Evolutionary conservation across 2,329 filamentous ascomycete species (phyloP), one percentile per base, ranked within the genome.

Genomic region (Colletotrichum orbiculare): DNA sequence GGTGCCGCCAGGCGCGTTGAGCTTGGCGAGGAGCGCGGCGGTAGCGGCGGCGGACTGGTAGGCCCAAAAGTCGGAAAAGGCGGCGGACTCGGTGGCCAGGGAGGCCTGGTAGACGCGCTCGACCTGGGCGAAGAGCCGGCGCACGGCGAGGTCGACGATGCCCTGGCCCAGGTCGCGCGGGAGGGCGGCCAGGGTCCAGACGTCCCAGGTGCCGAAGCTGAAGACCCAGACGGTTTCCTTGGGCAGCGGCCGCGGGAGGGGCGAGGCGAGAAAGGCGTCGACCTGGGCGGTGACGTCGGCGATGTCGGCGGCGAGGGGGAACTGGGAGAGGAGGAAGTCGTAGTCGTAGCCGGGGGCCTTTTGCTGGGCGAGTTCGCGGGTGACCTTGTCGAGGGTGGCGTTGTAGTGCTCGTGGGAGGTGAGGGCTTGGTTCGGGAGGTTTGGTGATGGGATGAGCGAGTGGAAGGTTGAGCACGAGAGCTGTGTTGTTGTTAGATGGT

Each of bases 351-450:
- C 78, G 1, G 81, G 78, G 5, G 73, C 71, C 2, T 75, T 60
- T 2, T 67, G 64, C 6, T 76, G 68, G n/a, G 75, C 69, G 33
- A 77, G 73, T 9, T 75, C 70, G 39, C 58, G 37, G 58, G 74
- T 71, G 8, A 75, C 65, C 17, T 74, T 72, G 11, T 78, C 71
- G 8, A 83, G 69, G 2, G 78, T 82, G 1, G 76, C 73, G 0
- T 83, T 87, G 55, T 89, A 90, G 6, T 85, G 73, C 38, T 76
- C 69, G 67, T 83, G 94, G 66, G 81, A 83, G 2, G 76, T 90
- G 38, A 85, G 79, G 10, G 71, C 76, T 25, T 52, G 85, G 80
- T 25, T 73, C 87, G 60, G 87, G 86, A 1, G 80, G 52, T 75
- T 72, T 10, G 69, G 69, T 2, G 68, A 57, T 2, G 84, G 83